These are phyloP conservation scores for Botrytis porri DNA, from an alignment of 2,329 filamentous ascomycete species.

Conservation along the genomic window DNA sequence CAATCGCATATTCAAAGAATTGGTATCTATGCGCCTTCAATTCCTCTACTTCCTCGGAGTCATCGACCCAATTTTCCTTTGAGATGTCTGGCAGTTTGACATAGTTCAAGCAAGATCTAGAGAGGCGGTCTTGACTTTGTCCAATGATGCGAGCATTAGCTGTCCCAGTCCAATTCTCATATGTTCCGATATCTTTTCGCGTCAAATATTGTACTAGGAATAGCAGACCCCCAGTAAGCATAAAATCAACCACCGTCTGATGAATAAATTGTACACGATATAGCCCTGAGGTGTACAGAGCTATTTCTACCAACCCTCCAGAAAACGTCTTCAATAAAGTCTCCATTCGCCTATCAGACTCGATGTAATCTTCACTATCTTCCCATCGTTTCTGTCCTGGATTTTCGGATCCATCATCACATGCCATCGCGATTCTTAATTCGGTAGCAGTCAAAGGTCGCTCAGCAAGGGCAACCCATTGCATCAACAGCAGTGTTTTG, in stretches of 20 bases:
- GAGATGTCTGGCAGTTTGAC: conserved; percentile 17
- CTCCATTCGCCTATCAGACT: conserved; percentile 26
- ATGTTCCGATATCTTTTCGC: background rate
- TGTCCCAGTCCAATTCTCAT: background rate
- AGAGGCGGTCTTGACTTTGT: conserved; percentile 21
- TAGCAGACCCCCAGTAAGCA: conserved; percentile 35
- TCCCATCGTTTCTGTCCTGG: background rate
- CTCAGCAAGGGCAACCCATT: conserved; percentile 30
- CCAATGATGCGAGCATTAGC: background rate
- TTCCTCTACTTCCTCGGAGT: background rate
- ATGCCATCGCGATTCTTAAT: conserved; percentile 26
- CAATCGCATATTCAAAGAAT: conserved; percentile 19
- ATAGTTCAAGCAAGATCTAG: conserved; percentile 23
- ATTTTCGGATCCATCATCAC: conserved; percentile 1
- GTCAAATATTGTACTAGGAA: background rate
- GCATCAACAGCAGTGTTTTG: conserved; percentile 27
- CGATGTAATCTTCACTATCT: conserved; percentile 22
- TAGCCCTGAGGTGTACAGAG: background rate
- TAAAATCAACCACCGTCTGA: conserved; percentile 40
- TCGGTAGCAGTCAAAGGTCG: conserved; percentile 27
- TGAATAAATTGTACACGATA: conserved; percentile 42
- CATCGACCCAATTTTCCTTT: conserved; percentile 2
- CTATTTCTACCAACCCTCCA: conserved; percentile 26
- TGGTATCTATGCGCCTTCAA: background rate
- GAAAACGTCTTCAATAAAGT: conserved; percentile 25